phyloP scores from a whole-genome alignment of 2,329 filamentous ascomycete genomes.

The Alternaria triticina region DNA sequence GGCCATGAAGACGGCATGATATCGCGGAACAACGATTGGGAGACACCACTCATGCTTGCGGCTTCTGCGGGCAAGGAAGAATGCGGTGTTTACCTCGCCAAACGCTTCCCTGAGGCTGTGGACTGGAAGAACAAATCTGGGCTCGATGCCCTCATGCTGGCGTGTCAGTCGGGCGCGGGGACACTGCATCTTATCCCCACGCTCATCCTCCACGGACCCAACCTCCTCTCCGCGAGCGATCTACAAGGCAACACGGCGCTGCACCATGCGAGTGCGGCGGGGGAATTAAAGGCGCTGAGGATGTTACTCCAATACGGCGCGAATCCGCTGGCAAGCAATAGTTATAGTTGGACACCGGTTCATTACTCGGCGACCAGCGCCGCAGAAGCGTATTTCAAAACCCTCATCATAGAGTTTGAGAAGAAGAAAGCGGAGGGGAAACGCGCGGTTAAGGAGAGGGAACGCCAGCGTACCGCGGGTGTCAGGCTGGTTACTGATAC shows the following conservation, averaged over 20 bases:
- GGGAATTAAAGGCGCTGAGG: slow-evolving; percentile 77
- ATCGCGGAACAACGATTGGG: slow-evolving; percentile 77
- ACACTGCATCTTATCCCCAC: slow-evolving; percentile 53
- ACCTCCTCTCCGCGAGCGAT: slow-evolving; percentile 57
- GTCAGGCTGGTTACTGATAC: slow-evolving; percentile 10
- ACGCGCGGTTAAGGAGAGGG: slow-evolving; percentile 38
- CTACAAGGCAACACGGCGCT: slow-evolving; percentile 82
- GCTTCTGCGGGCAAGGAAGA: slow-evolving; percentile 72
- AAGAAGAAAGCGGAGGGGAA: slow-evolving; percentile 60
- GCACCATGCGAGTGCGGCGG: slow-evolving; percentile 84
- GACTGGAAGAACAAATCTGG: slow-evolving; percentile 70
- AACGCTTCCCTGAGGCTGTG: slow-evolving; percentile 68
- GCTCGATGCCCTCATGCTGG: slow-evolving; percentile 65
- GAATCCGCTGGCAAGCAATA: slow-evolving; percentile 73
- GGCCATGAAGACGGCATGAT: slow-evolving; percentile 78
- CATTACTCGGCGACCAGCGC: slow-evolving; percentile 82
- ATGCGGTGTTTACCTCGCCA: slow-evolving; percentile 73
- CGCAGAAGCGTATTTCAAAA: slow-evolving; percentile 84
- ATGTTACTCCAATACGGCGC: slow-evolving; percentile 81
- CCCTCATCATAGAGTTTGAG: slow-evolving; percentile 74
- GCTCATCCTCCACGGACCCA: slow-evolving; percentile 40
- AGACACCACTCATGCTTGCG: slow-evolving; percentile 84
- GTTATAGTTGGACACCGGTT: slow-evolving; percentile 82
- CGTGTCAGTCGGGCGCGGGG: slow-evolving; percentile 47
- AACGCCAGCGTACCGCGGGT: slow-evolving; percentile 41